These are phyloP conservation scores for Gastrolobium bilobum DNA, from an alignment of 306 rosid genomes.

Conservation along the genomic window DNA sequence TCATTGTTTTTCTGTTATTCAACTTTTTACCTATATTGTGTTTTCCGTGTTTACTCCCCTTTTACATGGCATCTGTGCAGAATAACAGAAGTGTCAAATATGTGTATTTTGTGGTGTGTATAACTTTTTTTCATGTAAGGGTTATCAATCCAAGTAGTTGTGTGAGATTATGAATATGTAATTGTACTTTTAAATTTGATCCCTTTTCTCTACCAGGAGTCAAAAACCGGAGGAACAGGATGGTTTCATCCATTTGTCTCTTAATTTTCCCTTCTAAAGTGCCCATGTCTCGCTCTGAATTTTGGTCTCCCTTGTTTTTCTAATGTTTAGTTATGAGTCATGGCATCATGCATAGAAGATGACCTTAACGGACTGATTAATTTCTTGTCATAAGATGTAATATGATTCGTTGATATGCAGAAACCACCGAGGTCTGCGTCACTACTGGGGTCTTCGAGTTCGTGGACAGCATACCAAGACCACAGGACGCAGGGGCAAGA, in stretches of 20 bases:
- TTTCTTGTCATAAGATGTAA: background rate
- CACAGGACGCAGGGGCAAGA: slow-evolving; percentile 88
- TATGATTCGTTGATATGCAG: slow-evolving; percentile 53
- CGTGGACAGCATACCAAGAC: slow-evolving; percentile 97
- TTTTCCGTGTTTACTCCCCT: background rate
- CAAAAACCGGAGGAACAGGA: background rate
- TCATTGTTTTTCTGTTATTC: background rate
- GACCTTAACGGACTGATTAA: background rate
- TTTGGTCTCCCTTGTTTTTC: background rate
- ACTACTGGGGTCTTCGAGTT: slow-evolving; percentile 92
- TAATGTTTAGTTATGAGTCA: background rate
- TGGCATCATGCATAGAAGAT: background rate
- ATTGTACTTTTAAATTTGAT: background rate
- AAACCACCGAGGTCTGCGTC: slow-evolving; percentile 90
- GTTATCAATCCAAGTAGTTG: background rate
- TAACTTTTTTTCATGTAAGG: background rate
- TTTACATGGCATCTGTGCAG: no score
- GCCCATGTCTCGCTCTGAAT: background rate
- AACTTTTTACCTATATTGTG: background rate
- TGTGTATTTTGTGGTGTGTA: background rate
- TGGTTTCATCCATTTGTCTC: background rate
- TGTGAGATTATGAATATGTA: background rate
- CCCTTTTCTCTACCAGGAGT: background rate
- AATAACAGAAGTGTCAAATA: background rate
- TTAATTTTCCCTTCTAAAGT: background rate